Evolutionary conservation across 2,329 filamentous ascomycete genomes (phyloP).

Genomic region (Pyrenophora tritici-repentis): DNA sequence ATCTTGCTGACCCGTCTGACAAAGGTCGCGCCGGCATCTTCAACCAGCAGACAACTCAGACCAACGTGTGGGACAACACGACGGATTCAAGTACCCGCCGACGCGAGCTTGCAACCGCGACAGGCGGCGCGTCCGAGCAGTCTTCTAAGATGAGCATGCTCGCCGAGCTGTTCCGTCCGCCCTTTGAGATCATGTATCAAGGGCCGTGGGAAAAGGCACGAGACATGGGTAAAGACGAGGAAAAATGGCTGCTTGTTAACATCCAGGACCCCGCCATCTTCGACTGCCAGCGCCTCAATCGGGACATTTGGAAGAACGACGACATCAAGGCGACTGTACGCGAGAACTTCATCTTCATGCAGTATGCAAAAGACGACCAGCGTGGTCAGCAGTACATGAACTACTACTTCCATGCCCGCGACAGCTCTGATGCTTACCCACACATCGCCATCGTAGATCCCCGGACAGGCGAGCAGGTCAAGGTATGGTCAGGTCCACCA

Average conservation of each 20-base stretch:
- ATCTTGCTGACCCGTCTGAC: constrained; percentile 35
- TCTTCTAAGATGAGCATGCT: constrained; percentile 76
- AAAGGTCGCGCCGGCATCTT: constrained; percentile 64
- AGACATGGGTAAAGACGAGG: constrained; percentile 79
- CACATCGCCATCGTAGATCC: constrained; percentile 97
- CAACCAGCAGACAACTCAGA: constrained; percentile 64
- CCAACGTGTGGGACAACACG: constrained; percentile 64
- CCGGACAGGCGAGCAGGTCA: constrained; percentile 94
- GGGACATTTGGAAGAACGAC: constrained; percentile 92
- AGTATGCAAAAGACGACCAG: constrained; percentile 86
- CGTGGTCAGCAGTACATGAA: constrained; percentile 80
- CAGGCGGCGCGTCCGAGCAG: constrained; percentile 67
- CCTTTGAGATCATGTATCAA: constrained; percentile 84
- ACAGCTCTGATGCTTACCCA: constrained; percentile 87
- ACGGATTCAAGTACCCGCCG: constrained; percentile 55
- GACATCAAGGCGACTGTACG: constrained; percentile 77
- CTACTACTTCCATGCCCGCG: constrained; percentile 83
- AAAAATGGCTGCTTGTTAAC: constrained; percentile 96
- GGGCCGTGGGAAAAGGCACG: constrained; percentile 83
- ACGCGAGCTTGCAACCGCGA: constrained; percentile 62
- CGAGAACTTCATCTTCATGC: constrained; percentile 94
- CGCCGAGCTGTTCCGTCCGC: constrained; percentile 89
- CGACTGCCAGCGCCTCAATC: constrained; percentile 89
- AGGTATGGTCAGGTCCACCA: constrained; percentile 87
- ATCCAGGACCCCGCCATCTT: constrained; percentile 93